Percentiles rank a stretch among this genome's conserved stretches.
Evolutionary conservation across 2,329 filamentous ascomycete species (phyloP).

Genomic region (Coleophoma cylindrospora): DNA sequence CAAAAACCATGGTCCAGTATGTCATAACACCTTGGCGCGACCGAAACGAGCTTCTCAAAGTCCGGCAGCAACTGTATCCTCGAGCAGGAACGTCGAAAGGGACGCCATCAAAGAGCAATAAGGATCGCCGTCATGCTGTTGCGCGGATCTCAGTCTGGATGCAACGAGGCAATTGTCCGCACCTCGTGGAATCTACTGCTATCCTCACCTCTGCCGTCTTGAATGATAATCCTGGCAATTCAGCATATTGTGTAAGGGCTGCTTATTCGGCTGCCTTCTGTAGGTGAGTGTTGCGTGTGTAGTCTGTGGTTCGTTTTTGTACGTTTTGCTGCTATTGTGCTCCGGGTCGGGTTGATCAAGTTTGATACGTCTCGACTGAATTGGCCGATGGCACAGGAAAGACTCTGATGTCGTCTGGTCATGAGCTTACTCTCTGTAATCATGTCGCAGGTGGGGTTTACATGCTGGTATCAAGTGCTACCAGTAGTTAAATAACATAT

Average conservation of each 20-base stretch:
- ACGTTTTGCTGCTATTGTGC: no score
- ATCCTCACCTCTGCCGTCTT: slow-evolving; percentile 66
- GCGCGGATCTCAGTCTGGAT: slow-evolving; percentile 63
- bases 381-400: no score
- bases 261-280: slow-evolving; percentile 72
- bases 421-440: no score
- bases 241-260: slow-evolving; percentile 55
- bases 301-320: background rate
- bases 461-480: no score
- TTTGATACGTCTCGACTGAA: no score
- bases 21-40: slow-evolving; percentile 70
- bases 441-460: no score
- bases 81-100: slow-evolving; percentile 4
- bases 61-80: slow-evolving; percentile 62
- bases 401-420: no score
- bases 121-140: slow-evolving; percentile 42
- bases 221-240: slow-evolving; percentile 44
- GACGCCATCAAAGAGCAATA: slow-evolving; percentile 6
- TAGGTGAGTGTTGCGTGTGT: slow-evolving; percentile 44
- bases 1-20: slow-evolving; percentile 57
- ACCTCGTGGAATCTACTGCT: slow-evolving; percentile 75
- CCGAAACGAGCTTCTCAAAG: slow-evolving; percentile 57
- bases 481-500: no score
- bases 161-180: slow-evolving; percentile 68
- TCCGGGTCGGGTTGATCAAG: no score